Base-by-base conservation (phyloP, 768 basidiomycete species). In the Boletus speciosus region DNA sequence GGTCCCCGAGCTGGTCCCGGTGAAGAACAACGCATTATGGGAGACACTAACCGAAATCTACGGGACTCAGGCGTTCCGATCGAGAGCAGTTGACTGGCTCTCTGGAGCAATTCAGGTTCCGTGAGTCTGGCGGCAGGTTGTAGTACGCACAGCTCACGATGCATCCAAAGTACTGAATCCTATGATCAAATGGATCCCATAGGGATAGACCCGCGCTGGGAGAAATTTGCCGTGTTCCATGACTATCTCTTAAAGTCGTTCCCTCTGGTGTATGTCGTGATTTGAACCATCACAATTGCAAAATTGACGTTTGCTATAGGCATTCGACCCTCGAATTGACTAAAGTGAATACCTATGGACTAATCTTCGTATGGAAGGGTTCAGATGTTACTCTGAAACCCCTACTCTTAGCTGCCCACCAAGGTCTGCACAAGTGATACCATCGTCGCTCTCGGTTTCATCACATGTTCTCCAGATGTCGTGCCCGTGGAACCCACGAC, bases 401-500 rank as follows among this genome's bases (percentile, higher is more conserved):
- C 0, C 54, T 85, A 3, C 73, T 86, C 16, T 65, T 83, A 19
- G 67, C 76, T 27, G 80, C 71, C 6, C 81, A 83, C 58, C 81
- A 82, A 68, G 81, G 78, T 88, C 19, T 35, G 61, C 5, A 49
- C 23, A 31, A 38, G 31, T 16, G 15, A 44, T 19, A 4, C 23
- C 14, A 9, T 5, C 42, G 8, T 40, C 27, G 6, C 11, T 48
- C n/a, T 23, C 27, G 39, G 10, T 54, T 35, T 56, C 14, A 23
- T 29, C 32, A 21, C 16, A 25, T 16, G 35, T 45, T 21, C 9
- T 45, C 15, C 36, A 84, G 86, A 88, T 58, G 85, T 87, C 6
- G 86, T 88, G 6, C 86, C 86, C 5, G 86, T 86, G 8, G 75
- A 82, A 23, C 76, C 78, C 3, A 70, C 72, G 5, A 85, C 85